Percentiles rank a stretch among this genome's conserved stretches.
These are phyloP conservation scores for Phialemonium atrogriseum DNA, from an alignment of 2,329 filamentous ascomycete genomes.

Conservation along the genomic window DNA sequence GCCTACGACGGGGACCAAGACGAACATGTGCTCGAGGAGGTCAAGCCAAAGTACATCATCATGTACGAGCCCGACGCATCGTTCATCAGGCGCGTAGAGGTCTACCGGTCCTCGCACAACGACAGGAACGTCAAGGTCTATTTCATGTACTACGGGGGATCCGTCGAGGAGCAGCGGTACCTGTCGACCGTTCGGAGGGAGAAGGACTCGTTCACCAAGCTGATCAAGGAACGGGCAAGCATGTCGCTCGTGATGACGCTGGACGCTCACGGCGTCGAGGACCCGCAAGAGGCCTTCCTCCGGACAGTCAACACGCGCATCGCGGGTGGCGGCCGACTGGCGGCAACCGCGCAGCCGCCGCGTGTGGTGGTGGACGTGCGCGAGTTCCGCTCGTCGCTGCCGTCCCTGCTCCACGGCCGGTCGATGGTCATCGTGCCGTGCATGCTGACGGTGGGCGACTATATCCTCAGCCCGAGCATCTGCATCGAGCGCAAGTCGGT, in stretches of 20 bases:
- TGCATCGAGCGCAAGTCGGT: slow-evolving; percentile 94
- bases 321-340: slow-evolving; percentile 79
- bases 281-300: slow-evolving; percentile 85
- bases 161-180: slow-evolving; percentile 92
- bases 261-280: slow-evolving; percentile 60
- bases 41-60: slow-evolving; percentile 88
- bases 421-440: slow-evolving; percentile 86
- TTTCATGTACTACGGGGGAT: slow-evolving; percentile 92
- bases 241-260: slow-evolving; percentile 85
- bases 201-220: slow-evolving; percentile 89
- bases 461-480: slow-evolving; percentile 83
- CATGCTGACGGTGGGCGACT: slow-evolving; percentile 94
- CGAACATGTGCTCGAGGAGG: slow-evolving; percentile 90
- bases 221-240: slow-evolving; percentile 87
- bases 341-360: slow-evolving; percentile 77
- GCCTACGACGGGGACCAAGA: slow-evolving; percentile 94
- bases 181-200: slow-evolving; percentile 83
- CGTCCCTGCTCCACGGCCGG: slow-evolving; percentile 82
- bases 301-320: slow-evolving; percentile 95
- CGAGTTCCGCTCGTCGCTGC: slow-evolving; percentile 88
- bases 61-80: slow-evolving; percentile 97
- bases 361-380: slow-evolving; percentile 91
- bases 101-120: slow-evolving; percentile 90
- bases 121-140: slow-evolving; percentile 86
- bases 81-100: slow-evolving; percentile 89